These are phyloP conservation scores for Solanum rostratum DNA, from an alignment of 257 asterid species.

Conservation along the genomic window DNA sequence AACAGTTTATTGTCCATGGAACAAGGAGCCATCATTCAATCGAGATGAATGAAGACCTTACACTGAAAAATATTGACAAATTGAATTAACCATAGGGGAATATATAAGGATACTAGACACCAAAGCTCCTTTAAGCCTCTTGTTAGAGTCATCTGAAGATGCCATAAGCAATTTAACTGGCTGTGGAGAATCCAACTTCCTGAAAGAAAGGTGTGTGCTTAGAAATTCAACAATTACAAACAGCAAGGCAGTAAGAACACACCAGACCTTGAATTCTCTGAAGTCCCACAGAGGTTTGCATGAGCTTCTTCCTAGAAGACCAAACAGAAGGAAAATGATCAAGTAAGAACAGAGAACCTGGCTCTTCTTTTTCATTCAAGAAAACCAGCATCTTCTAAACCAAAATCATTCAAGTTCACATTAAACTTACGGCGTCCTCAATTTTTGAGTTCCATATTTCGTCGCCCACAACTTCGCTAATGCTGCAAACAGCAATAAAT, in stretches of 20 bases:
- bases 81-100: background rate
- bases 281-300: conserved; percentile 29
- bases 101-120: conserved; percentile 83
- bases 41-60: background rate
- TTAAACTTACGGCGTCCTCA: conserved; percentile 41
- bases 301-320: conserved; percentile 46
- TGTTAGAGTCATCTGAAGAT: conserved; percentile 66
- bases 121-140: conserved; percentile 49
- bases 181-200: conserved; percentile 52
- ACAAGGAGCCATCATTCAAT: background rate
- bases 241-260: conserved; percentile 1
- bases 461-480: conserved; percentile 64
- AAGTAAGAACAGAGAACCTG: conserved; percentile 1
- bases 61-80: background rate
- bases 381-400: background rate
- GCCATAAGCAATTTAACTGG: conserved; percentile 66
- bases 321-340: conserved; percentile 1
- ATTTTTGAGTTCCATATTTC: conserved; percentile 54
- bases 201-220: conserved; percentile 21
- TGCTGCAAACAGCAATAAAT: conserved; percentile 49
- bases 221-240: conserved; percentile 4
- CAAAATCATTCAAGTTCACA: background rate
- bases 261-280: conserved; percentile 50
- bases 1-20: background rate
- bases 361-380: background rate